Evolutionary conservation across 495 filamentous ascomycete genomes (phyloP), one percentile per base, ranked within the genome.

Genomic region (Tetracladium marchalianum): DNA sequence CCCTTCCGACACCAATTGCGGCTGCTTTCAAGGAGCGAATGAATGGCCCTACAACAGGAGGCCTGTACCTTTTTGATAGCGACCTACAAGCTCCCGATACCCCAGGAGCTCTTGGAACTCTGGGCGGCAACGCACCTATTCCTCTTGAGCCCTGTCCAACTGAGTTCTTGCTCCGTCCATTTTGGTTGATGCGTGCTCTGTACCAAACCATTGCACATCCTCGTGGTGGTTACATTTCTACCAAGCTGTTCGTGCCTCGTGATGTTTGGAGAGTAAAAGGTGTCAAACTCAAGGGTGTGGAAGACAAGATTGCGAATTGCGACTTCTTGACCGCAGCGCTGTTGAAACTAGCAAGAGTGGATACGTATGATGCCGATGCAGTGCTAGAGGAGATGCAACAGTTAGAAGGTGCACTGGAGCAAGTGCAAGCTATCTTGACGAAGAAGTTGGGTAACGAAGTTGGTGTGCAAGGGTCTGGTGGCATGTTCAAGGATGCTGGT

Each of bases 211-310:
- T 97, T 24, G 81, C 83, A 16, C 89, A 97, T 59, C 85, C 90
- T 5, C 82, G 85, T 16, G 92, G 92, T 19, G 92, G 89, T 7
- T 98, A 95, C 60, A 60, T 98, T 13, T 92, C 90, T 24, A 88
- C 80, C 22, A 86, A 86, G 50, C 73, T 97, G 1, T 97, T 97
- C 56, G 71, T 98, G 4, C 93, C 92, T 6, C 75, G 86, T 16
- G 90, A 97, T 53, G 85, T 90, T 11, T 98, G 92, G 92, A 76
- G 78, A 27, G 89, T 96, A 0, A 93, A 92, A 57, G 88, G 87
- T 41, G 87, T 95, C 39, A 96, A 95, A 61, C 67, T 98, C 13
- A 90, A 87, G 64, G 80, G 75, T 32, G 53, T 96, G 12, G 92
- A 98, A 42, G 92, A 98, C 50, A 98, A 98, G 65, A 83, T 96